Evolutionary conservation across 2,329 filamentous ascomycete species (phyloP), one percentile per base, ranked within the genome.

Genomic region (Cryphonectria parasitica): DNA sequence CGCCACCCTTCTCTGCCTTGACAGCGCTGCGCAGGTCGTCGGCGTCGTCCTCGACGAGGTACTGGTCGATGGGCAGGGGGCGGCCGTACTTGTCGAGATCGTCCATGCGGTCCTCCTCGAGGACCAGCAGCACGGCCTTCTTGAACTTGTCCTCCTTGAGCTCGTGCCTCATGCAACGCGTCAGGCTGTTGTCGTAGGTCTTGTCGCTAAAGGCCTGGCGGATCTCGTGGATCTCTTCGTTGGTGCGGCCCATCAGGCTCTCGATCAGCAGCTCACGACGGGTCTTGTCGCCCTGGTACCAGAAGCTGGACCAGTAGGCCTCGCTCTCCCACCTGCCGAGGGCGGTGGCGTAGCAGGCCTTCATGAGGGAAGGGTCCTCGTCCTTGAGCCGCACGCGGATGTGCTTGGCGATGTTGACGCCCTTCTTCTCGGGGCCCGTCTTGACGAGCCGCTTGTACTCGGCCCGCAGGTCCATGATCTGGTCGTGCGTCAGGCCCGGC

Each of bases 281-380:
- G 10, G 91, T 93, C 76, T 91, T 92, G 80, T 95, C 92, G 52
- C 91, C 91, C 78, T 98, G 95, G 82, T 98, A 98, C 91, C 94
- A 98, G 81, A 94, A 97, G 80, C 98, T 98, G 71, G 95, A 94
- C 95, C 96, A 99, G 85, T 97, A 97, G 0, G 94, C 93, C 80
- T 99, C 96, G 75, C 90, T 91, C 82, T 98, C 96, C 91, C 94
- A 98, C 67, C 88, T 88, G 13, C 96, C 96, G 0, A 98, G 87
- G 0, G 95, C 94, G 2, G 93, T 95, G 3, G 95, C 90, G 79
- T 98, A 98, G 77, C 92, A 94, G 8, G 92, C 92, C 82, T 98
- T 98, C 82, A 95, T 95, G 74, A 98, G 90, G 75, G 89, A 90
- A 5, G 90, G 86, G 68, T 91, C 87, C 75, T 90, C 88, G 60